Base-by-base conservation (phyloP, 169 alveolate genomes). In the Plasmodium cynomolgi region DNA sequence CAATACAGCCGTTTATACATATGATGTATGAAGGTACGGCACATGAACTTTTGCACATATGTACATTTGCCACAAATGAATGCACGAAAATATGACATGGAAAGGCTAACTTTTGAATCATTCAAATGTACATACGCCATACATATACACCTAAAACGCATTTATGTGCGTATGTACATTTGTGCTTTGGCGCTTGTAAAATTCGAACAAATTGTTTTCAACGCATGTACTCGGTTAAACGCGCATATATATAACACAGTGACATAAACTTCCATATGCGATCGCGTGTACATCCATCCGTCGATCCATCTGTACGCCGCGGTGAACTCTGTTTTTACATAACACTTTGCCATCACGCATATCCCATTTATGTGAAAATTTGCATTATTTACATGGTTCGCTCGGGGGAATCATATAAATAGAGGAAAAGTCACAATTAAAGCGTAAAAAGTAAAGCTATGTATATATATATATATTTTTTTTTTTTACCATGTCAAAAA, bases 311-410 rank as follows among this genome's bases (percentile, higher is more conserved):
- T 50, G 20, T 50, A 68, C 37, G n/a, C 77, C 77, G 37, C 77
- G 31, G 77, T 68, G 77, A 68, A 26, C 77, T 26, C 34, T 68
- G 39, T 68, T 68, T 68, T 68, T 26, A 26, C 31, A 23, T 68
- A 3, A 26, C 77, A 68, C 37, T 79, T 26, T 9, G 23, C 29
- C 31, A 68, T 84, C 50, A 68, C 34, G 80, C 56, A 84, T 71
- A 50, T 84, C 71, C 29, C 58, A 41, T 84, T 84, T 68, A 84
- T 84, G 50, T 84, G 37, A 71, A 84, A 68, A 68, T 39, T 68
- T 68, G 68, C 23, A 83, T 83, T 34, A 50, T 44, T 31, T 41
- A 72, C 41, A 73, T 23, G 47, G 37, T 83, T 90, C 81, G 77
- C 68, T 68, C 20, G 77, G 94, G 84, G 20, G 83, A 77, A 72